These are phyloP conservation scores for Cyberlindnera nakhonratchasimensis DNA, from an alignment of 805 yeast genomes.

Conservation along the genomic window DNA sequence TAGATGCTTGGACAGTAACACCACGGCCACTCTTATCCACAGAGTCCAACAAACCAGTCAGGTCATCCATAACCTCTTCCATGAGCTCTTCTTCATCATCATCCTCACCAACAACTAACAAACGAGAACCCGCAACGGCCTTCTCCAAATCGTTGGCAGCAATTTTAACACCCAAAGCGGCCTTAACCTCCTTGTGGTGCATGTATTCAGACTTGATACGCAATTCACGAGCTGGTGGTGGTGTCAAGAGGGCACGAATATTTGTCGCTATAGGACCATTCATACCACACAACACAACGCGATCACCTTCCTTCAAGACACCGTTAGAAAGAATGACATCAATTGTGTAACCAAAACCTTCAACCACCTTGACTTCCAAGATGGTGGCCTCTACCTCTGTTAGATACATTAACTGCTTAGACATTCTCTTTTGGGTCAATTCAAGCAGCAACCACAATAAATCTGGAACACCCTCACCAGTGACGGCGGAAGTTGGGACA, in stretches of 20 bases:
- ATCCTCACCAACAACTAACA: slow-evolving; percentile 91
- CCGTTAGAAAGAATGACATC: slow-evolving; percentile 98
- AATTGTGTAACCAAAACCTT: slow-evolving; percentile 97
- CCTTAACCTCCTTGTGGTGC: slow-evolving; percentile 97
- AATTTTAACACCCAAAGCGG: slow-evolving; percentile 97
- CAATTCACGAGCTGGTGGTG: slow-evolving; percentile 94
- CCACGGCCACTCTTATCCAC: slow-evolving; percentile 95
- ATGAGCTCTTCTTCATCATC: slow-evolving; percentile 96
- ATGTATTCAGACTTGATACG: slow-evolving; percentile 95
- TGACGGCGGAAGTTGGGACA: slow-evolving; percentile 97
- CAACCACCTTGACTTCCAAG: slow-evolving; percentile 95
- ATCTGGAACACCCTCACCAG: slow-evolving; percentile 99
- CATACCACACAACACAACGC: slow-evolving; percentile 94
- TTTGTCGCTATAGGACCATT: slow-evolving; percentile 97
- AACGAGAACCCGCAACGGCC: slow-evolving; percentile 98
- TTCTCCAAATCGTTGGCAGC: slow-evolving; percentile 97
- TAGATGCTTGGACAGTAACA: slow-evolving; percentile 97
- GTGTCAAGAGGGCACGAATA: slow-evolving; percentile 93
- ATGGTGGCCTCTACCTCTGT: slow-evolving; percentile 94
- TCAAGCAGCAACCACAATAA: slow-evolving; percentile 91
- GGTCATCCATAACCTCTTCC: slow-evolving; percentile 99
- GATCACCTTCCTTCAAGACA: slow-evolving; percentile 89
- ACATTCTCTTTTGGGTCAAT: slow-evolving; percentile 97
- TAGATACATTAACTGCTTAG: slow-evolving; percentile 94
- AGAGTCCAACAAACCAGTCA: slow-evolving; percentile 89